Evolutionary conservation across 805 yeast species (phyloP), one percentile per base, ranked within the genome.

Genomic region (Citeromyces nyonsensis): DNA sequence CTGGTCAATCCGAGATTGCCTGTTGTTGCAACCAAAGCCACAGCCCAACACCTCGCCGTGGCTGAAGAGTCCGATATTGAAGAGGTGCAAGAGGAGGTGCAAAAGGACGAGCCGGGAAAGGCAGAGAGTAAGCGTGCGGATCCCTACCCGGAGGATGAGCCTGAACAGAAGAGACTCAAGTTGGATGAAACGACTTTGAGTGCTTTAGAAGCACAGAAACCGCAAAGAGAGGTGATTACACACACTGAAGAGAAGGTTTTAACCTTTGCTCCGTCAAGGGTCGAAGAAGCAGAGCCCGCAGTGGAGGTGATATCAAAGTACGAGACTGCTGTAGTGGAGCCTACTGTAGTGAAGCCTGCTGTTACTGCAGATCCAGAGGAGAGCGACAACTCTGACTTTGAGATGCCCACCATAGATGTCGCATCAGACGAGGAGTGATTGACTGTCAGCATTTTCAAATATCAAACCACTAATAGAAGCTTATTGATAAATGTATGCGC

Each of bases 1-100:
- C 59, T 82, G 42, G 64, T 70, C 34, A 78, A 79, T 43, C 94
- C 95, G 28, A 61, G 91, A 44, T 68, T 83, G 42, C 94, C 95
- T 3, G 29, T 51, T n/a, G 34, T 52, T 10, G 44, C 53, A 8
- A 37, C 32, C 18, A 35, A 38, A 24, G 32, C 28, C n/a, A 27
- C 29, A 8, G 11, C 20, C 18, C 18, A 27, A 13, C 28, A 7
- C 8, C 14, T 7, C 22, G 5, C 22, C 7, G 38, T 38, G 13
- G 38, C 37, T 14, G 43, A 40, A 20, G 44, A 44, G 15, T 37
- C 27, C 18, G 42, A 33, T 3, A 42, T 39, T 30, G 40, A 36
- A 10, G 42, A 41, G 25, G 34, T 26, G 7, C 41, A 35, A 9
- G 42, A 39, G n/a, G 40, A 26, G 14, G 29, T 25, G 13, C 35